Conservation (phyloP, 306 rosid species). For the Pyrus pyrifolia region DNA sequence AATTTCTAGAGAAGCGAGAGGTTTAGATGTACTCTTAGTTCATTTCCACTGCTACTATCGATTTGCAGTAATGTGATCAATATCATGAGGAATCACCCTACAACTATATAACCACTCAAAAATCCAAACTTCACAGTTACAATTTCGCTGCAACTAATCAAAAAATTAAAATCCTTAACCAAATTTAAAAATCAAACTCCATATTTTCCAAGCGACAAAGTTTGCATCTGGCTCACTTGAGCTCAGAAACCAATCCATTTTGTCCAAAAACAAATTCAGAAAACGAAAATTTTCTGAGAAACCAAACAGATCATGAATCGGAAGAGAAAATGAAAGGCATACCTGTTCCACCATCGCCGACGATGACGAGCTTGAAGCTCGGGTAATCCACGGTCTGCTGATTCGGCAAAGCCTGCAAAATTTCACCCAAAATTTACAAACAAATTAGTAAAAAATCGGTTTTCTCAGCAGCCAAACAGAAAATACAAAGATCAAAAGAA, state of each 20-base stretch:
- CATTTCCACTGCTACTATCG: background rate
- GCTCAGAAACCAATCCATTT: background rate
- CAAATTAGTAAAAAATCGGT: background rate
- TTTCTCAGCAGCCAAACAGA: background rate
- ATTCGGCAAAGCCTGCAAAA: slow-evolving; percentile 56
- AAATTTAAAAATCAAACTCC: background rate
- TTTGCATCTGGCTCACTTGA: background rate
- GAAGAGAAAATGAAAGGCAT: background rate
- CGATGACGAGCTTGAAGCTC: slow-evolving; percentile 76
- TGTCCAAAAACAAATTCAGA: background rate
- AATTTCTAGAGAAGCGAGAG: background rate
- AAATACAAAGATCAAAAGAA: background rate
- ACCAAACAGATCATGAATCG: background rate
- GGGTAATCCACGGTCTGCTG: slow-evolving; percentile 79
- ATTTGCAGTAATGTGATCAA: background rate
- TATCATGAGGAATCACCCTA: background rate
- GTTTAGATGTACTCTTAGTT: background rate
- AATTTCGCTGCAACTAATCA: background rate
- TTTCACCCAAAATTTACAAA: background rate
- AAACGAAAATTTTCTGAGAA: background rate
- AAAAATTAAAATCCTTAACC: background rate
- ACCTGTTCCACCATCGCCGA: slow-evolving; percentile 92
- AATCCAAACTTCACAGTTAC: background rate
- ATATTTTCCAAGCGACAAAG: background rate
- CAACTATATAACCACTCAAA: background rate